A percentile compares a stretch with the other conserved stretches of the same genome.
phyloP scores from a whole-genome alignment of 1,139 yeast species.

The Pichia sp. region DNA sequence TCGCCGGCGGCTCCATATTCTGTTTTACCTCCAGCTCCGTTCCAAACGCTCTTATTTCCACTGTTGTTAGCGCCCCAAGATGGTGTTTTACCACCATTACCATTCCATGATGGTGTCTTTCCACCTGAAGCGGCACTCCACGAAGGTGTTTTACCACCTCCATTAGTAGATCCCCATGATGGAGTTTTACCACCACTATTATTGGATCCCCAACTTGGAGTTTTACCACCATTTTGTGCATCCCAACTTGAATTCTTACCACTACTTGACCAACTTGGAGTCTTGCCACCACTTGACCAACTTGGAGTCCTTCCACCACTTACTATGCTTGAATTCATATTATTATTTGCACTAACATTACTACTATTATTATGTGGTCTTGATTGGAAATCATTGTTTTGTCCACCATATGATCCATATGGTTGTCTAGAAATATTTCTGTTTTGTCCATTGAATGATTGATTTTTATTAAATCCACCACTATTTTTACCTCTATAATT shows the following conservation, averaged over 20 bases:
- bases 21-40: slow-evolving; percentile 42
- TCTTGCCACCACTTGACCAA: slow-evolving; percentile 16
- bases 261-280: slow-evolving; percentile 34
- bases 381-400: not conserved
- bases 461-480: slow-evolving; percentile 1
- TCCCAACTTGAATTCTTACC: slow-evolving; percentile 34
- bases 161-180: slow-evolving; percentile 19
- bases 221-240: slow-evolving; percentile 22
- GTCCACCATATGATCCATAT: slow-evolving; percentile 15
- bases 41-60: slow-evolving; percentile 38
- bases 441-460: not conserved
- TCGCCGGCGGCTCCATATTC: slow-evolving; percentile 45
- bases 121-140: slow-evolving; percentile 36
- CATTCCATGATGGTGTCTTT: slow-evolving; percentile 43
- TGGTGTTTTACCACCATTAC: slow-evolving; percentile 41
- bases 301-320: slow-evolving; percentile 24
- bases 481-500: slow-evolving; percentile 34
- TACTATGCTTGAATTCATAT: slow-evolving; percentile 22
- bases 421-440: slow-evolving; percentile 29
- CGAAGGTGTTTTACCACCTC: slow-evolving; percentile 52
- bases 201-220: slow-evolving; percentile 23
- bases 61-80: slow-evolving; percentile 37
- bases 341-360: slow-evolving; percentile 20
- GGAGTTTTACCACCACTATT: slow-evolving; percentile 23
- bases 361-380: not conserved